These are phyloP conservation scores for Chlamydomonas reinhardtii DNA, from an alignment of 163 green algal genomes.

Conservation along the genomic window DNA sequence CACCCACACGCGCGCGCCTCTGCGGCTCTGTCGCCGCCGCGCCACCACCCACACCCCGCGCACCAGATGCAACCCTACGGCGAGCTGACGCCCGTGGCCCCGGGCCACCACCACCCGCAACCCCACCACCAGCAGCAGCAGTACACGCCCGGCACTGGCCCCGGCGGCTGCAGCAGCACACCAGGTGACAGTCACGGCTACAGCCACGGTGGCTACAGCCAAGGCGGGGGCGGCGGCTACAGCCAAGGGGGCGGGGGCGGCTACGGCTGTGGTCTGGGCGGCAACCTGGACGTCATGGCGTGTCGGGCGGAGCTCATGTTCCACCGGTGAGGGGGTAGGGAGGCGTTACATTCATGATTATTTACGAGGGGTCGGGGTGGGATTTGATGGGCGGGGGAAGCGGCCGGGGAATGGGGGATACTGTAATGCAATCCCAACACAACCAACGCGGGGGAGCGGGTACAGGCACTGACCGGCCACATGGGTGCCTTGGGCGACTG, in stretches of 20 bases:
- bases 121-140: constrained; percentile 26
- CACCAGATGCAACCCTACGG: constrained; percentile 11
- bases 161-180: background rate
- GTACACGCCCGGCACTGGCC: background rate
- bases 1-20: background rate
- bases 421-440: no score
- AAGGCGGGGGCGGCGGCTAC: background rate
- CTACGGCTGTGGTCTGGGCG: constrained; percentile 55
- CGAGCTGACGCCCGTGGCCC: no score
- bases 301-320: constrained; percentile 84
- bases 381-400: no score
- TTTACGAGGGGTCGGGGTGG: no score
- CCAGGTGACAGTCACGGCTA: background rate
- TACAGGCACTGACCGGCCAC: no score
- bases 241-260: background rate
- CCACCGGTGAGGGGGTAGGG: constrained; percentile 54
- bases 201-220: background rate
- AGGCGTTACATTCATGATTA: no score
- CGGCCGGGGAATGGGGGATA: no score
- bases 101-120: background rate
- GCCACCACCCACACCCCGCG: background rate
- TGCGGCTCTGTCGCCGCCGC: background rate
- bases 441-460: no score
- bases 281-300: constrained; percentile 83
- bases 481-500: no score